Evolutionary conservation across 495 filamentous ascomycete species (phyloP).

Genomic region (Aspergillus egyptiacus): DNA sequence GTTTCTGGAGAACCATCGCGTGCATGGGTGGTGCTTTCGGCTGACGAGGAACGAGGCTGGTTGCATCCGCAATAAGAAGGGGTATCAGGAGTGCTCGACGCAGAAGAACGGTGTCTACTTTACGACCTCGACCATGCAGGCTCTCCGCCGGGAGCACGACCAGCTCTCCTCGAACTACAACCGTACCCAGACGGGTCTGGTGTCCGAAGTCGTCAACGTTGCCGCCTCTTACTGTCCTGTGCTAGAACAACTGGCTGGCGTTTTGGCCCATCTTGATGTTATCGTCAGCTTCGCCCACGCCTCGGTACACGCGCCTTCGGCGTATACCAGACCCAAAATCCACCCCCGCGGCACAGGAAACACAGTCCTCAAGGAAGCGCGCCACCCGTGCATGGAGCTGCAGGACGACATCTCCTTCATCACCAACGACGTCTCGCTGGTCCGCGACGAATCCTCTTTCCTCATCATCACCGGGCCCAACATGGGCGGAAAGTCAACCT

Average conservation of each 20-base stretch:
- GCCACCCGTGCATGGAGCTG: conserved; percentile 98
- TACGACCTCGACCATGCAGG: conserved; percentile 79
- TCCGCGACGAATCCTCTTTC: conserved; percentile 79
- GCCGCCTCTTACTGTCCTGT: conserved; percentile 93
- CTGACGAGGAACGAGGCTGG: conserved; percentile 86
- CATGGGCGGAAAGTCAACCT: conserved; percentile 98
- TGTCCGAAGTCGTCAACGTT: conserved; percentile 87
- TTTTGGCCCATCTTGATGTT: conserved; percentile 92
- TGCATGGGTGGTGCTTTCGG: conserved; percentile 95
- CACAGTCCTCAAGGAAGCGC: conserved; percentile 84
- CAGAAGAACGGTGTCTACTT: conserved; percentile 99
- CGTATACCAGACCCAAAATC: conserved; percentile 88
- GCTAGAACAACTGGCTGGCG: conserved; percentile 79
- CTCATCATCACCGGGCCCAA: conserved; percentile 97
- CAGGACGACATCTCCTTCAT: conserved; percentile 98
- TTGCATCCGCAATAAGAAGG: conserved; percentile 83
- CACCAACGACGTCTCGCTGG: conserved; percentile 87
- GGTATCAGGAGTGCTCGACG: conserved; percentile 92
- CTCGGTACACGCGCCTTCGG: conserved; percentile 84
- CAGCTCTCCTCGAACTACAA: conserved; percentile 95
- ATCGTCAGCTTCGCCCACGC: conserved; percentile 94
- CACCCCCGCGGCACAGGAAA: conserved; percentile 86
- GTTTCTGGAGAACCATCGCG: conserved; percentile 92
- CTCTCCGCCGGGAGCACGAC: conserved; percentile 82
- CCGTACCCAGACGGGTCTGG: conserved; percentile 84